Conservation (phyloP, 768 basidiomycete genomes). For the Pisolithus albus region DNA sequence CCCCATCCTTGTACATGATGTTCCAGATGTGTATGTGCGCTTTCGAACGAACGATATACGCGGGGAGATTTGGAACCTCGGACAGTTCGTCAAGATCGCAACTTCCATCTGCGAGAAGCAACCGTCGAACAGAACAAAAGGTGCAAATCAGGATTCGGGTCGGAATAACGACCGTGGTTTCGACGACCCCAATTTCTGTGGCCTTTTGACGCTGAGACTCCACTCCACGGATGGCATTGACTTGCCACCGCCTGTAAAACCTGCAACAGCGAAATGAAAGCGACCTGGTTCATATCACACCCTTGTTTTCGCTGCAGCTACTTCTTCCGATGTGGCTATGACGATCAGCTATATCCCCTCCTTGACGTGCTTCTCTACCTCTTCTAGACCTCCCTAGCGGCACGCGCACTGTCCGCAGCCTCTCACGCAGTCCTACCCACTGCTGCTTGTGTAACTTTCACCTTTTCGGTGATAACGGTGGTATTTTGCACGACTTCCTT, state of each 20-base stretch:
- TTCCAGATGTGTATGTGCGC: constrained; percentile 12
- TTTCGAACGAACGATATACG: constrained; percentile 16
- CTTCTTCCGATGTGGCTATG: constrained; percentile 7
- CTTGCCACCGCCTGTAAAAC: constrained; percentile 21
- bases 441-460: not conserved
- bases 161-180: constrained; percentile 21
- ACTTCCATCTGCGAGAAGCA: constrained; percentile 11
- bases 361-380: not conserved
- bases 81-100: constrained; percentile 9
- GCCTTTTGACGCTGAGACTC: constrained; percentile 10
- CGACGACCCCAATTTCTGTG: constrained; percentile 17
- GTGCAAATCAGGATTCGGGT: constrained; percentile 10
- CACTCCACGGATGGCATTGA: constrained; percentile 23
- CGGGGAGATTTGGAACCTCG: constrained; percentile 8
- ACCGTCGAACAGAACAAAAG: constrained; percentile 13
- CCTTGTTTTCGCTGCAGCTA: not conserved
- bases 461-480: not conserved
- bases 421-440: not conserved
- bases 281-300: constrained; percentile 11
- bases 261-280: constrained; percentile 25
- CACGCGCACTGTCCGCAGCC: not conserved
- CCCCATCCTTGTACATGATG: not conserved
- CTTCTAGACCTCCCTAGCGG: not conserved
- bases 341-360: too few species aligned
- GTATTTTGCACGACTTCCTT: not conserved